Percentiles rank a stretch among this genome's conserved stretches.
These are phyloP conservation scores for Epichloe sibirici DNA, from an alignment of 2,329 filamentous ascomycete genomes.

Conservation along the genomic window DNA sequence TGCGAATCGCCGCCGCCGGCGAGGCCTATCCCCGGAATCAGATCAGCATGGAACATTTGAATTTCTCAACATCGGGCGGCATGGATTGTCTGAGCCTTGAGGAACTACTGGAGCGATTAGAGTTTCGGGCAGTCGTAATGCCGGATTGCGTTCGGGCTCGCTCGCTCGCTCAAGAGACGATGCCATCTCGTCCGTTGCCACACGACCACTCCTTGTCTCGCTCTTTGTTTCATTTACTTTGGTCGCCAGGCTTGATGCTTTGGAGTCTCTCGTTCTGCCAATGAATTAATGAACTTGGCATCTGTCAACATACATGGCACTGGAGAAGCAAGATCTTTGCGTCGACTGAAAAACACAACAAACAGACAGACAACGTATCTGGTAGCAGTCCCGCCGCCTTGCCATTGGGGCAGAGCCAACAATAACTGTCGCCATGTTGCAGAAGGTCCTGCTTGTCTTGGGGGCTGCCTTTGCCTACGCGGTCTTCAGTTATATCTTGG, in stretches of 20 bases:
- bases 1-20: no score
- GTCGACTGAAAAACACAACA: no score
- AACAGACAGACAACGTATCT: background rate
- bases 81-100: no score
- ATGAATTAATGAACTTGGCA: background rate
- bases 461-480: slow-evolving; percentile 22
- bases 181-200: no score
- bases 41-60: background rate
- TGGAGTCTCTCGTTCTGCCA: background rate
- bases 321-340: background rate
- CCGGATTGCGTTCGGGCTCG: background rate
- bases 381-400: background rate
- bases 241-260: background rate
- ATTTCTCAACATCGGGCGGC: no score
- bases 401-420: background rate
- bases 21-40: no score
- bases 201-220: background rate
- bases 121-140: background rate
- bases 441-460: slow-evolving; percentile 22
- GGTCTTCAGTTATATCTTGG: slow-evolving; percentile 18
- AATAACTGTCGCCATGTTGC: slow-evolving; percentile 12
- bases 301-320: background rate
- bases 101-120: background rate
- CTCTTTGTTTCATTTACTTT: background rate
- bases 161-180: background rate